Percentiles rank a stretch among this genome's conserved stretches.
Evolutionary conservation across 2,329 filamentous ascomycete genomes (phyloP).

Genomic region (Chaetomiaceae sp.): DNA sequence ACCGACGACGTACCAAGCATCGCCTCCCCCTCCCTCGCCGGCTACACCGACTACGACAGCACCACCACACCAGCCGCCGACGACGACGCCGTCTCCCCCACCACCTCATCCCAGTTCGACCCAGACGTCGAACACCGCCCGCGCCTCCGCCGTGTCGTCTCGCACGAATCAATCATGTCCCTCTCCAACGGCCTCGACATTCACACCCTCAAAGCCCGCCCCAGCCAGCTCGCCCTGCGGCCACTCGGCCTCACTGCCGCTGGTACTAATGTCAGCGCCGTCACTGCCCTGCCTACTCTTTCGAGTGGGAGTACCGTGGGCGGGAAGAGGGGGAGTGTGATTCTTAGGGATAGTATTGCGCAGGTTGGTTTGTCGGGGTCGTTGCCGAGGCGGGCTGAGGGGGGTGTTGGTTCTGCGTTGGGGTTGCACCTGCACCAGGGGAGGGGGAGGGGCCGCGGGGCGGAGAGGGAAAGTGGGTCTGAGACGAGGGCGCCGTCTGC

Average conservation of each 20-base stretch:
- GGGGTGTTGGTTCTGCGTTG: conserved; percentile 12
- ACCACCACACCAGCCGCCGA: conserved; percentile 20
- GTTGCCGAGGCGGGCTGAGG: neutral
- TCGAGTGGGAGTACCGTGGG: conserved; percentile 36
- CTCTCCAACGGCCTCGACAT: conserved; percentile 85
- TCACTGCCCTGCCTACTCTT: conserved; percentile 56
- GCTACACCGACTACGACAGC: conserved; percentile 34
- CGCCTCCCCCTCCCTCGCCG: conserved; percentile 28
- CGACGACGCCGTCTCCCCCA: conserved; percentile 28
- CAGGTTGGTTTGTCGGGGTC: too few relatives aligned
- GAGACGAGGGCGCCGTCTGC: conserved; percentile 20
- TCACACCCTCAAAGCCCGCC: conserved; percentile 70
- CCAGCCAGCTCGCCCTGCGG: conserved; percentile 65
- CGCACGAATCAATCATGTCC: conserved; percentile 86
- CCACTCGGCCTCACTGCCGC: conserved; percentile 49
- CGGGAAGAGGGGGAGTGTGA: conserved; percentile 47
- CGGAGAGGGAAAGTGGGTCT: too few relatives aligned
- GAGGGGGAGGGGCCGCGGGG: neutral
- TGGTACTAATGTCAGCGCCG: conserved; percentile 53
- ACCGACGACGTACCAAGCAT: conserved; percentile 31
- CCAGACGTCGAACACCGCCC: conserved; percentile 22
- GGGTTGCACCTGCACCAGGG: conserved; percentile 20
- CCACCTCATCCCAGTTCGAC: conserved; percentile 21
- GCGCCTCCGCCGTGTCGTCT: conserved; percentile 59
- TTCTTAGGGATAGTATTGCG: conserved; percentile 53